Base-by-base conservation (phyloP, 2,329 filamentous ascomycete genomes). In the Zalaria obscura region DNA sequence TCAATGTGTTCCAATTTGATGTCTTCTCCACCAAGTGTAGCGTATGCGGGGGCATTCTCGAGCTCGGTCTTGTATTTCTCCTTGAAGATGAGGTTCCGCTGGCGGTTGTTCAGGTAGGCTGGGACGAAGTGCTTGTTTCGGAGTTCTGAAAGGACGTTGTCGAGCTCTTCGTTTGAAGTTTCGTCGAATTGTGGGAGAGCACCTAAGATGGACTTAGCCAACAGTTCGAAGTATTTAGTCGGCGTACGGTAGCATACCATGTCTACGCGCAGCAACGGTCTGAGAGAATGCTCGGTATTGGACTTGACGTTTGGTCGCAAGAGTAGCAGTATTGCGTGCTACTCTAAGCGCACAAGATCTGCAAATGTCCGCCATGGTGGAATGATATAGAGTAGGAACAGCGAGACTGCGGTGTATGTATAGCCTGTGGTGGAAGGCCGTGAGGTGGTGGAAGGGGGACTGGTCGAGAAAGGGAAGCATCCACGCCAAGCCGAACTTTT, bases 51-150 rank as follows among this genome's bases (percentile, higher is more conserved):
- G 42, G 66, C 59, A 43, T 60, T 59, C 38, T 61, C 54, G 31
- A 70, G 60, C 33, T 58, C 57, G 36, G 62, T 52, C n/a, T 54
- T 54, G 53, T 63, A 55, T 31, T 62, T 59, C 11, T 55, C 45
- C 36, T 53, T 51, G 55, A 61, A 68, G 47, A 70, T 61, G 27
- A 69, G 59, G 44, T 58, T 54, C 27, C 56, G 50, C 47, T 69
- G 64, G 33, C 56, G 55, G 10, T 50, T 46, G 43, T 55, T 60
- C 40, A 71, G 59, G 50, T 66, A 62, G 36, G 52, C 50, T 8
- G 67, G 67, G 25, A 69, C 57, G 44, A 70, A 59, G 48, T 69
- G 51, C 39, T 63, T 62, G 36, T 54, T 55, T 46, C 67, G 66
- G 40, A 68, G 52, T 6, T 47, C 55, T 4, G 53, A 47, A 43